Evolutionary conservation across 2,329 filamentous ascomycete species (phyloP).

Genomic region (Leptographium procerum): DNA sequence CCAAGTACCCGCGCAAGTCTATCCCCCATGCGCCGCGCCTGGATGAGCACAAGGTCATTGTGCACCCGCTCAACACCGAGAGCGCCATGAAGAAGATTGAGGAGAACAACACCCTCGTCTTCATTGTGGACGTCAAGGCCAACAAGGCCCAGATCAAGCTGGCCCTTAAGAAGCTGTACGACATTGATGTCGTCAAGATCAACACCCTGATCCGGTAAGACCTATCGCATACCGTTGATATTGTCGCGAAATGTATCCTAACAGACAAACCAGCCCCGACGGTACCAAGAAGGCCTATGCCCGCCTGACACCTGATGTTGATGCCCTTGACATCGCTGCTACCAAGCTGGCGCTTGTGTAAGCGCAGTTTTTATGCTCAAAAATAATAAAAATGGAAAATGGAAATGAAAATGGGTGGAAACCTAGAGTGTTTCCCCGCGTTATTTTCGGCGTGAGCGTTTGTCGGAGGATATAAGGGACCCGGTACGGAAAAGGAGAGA

Average conservation of each 20-base stretch:
- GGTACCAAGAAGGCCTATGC: conserved; percentile 98
- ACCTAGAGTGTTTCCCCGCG: not conserved
- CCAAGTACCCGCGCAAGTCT: conserved; percentile 96
- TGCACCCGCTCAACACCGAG: conserved; percentile 99
- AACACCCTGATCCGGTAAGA: conserved; percentile 94
- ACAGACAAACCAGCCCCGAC: conserved; percentile 56
- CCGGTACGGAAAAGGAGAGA: not conserved
- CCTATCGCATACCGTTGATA: not conserved
- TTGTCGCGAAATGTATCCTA: not conserved
- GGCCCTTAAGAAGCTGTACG: conserved; percentile 97
- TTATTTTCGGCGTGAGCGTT: not conserved
- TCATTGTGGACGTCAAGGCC: conserved; percentile 93
- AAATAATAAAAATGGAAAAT: not conserved
- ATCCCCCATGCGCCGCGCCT: conserved; percentile 81
- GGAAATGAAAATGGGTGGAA: conserved; percentile 1
- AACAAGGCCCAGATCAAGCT: conserved; percentile 99
- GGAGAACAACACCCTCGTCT: conserved; percentile 99
- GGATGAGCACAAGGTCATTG: conserved; percentile 94
- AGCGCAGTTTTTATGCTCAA: conserved; percentile 19
- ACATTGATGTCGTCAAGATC: conserved; percentile 97
- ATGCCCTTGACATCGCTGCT: conserved; percentile 97
- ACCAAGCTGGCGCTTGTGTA: conserved; percentile 98
- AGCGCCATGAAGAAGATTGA: conserved; percentile 99
- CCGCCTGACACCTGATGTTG: conserved; percentile 88
- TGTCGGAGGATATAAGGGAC: not conserved